These are phyloP conservation scores for Globisporangium echinulatum DNA, from an alignment of 352 stramenopile species.

Conservation along the genomic window DNA sequence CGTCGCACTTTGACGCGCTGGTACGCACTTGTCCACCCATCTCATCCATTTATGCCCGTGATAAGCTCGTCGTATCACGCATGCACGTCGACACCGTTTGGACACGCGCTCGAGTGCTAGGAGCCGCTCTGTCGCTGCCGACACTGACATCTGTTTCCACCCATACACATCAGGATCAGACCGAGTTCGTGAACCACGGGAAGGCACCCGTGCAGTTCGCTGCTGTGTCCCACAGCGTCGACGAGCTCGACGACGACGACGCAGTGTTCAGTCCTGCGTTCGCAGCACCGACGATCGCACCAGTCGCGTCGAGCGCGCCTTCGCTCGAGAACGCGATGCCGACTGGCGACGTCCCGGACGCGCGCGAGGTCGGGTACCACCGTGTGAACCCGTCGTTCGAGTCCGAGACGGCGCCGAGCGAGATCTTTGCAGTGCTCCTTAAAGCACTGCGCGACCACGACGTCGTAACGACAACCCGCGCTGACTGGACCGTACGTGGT, in stretches of 20 bases:
- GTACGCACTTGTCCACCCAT: conserved; percentile 17
- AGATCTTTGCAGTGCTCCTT: conserved; percentile 51
- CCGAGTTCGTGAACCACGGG: conserved; percentile 13
- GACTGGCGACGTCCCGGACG: conserved; percentile 46
- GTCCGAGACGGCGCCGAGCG: conserved; percentile 33
- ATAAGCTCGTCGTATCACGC: no score
- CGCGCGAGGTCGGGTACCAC: conserved; percentile 36
- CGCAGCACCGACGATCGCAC: not conserved
- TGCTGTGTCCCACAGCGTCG: conserved; percentile 14
- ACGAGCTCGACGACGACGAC: conserved; percentile 24
- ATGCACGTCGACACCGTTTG: no score
- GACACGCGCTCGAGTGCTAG: no score
- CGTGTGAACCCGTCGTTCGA: conserved; percentile 75
- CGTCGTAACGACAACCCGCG: conserved; percentile 40
- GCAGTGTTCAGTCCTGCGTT: not conserved
- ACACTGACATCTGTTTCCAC: not conserved
- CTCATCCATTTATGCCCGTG: no score
- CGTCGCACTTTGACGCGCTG: conserved; percentile 50
- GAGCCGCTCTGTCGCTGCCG: no score
- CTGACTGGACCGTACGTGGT: conserved; percentile 57
- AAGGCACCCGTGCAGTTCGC: conserved; percentile 25
- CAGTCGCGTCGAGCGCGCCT: not conserved
- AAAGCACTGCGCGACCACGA: conserved; percentile 32
- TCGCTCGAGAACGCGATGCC: conserved; percentile 17
- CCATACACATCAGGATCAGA: conserved; percentile 16